Percentiles rank a stretch among this genome's conserved stretches.
Conservation (phyloP, 2,329 filamentous ascomycete genomes). For the Knoxdaviesia proteae region DNA sequence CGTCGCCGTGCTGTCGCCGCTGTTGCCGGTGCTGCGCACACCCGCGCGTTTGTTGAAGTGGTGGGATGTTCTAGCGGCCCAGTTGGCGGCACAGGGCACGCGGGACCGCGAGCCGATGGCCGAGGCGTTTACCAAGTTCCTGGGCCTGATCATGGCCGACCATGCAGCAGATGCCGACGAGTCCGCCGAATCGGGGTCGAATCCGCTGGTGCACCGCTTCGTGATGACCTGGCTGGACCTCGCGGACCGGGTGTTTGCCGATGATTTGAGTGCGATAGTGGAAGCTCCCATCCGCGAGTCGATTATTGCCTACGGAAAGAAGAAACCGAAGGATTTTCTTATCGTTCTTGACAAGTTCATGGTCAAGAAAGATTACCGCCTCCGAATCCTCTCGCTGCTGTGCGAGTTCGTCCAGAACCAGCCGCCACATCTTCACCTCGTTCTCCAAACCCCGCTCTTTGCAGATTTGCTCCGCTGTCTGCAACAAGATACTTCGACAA, state of each 20-base stretch:
- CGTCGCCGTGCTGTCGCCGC: slow-evolving; percentile 40
- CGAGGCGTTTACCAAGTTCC: slow-evolving; percentile 42
- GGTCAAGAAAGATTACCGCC: slow-evolving; percentile 39
- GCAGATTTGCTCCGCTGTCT: slow-evolving; percentile 52
- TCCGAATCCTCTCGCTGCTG: slow-evolving; percentile 43
- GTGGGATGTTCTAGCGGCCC: slow-evolving; percentile 37
- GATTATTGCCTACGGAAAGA: slow-evolving; percentile 43
- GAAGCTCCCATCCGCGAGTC: slow-evolving; percentile 16
- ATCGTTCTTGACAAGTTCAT: slow-evolving; percentile 43
- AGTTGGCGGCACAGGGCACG: slow-evolving; percentile 22
- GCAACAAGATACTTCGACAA: slow-evolving; percentile 58
- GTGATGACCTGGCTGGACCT: slow-evolving; percentile 36
- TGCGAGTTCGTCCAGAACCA: slow-evolving; percentile 55
- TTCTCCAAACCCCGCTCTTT: slow-evolving; percentile 52
- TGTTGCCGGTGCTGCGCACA: slow-evolving; percentile 43
- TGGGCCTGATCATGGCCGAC: slow-evolving; percentile 43
- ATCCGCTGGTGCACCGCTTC: slow-evolving; percentile 33
- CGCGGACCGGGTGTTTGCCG: slow-evolving; percentile 8
- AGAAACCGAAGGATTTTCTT: slow-evolving; percentile 48
- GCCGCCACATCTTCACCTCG: slow-evolving; percentile 58
- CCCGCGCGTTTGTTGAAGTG: slow-evolving; percentile 45
- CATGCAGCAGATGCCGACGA: slow-evolving; percentile 21
- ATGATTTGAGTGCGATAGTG: not conserved
- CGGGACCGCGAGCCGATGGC: slow-evolving; percentile 41
- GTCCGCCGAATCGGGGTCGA: slow-evolving; percentile 15